phyloP scores from a whole-genome alignment of 768 basidiomycete species.

The Pilatotrama ljubarskyi region DNA sequence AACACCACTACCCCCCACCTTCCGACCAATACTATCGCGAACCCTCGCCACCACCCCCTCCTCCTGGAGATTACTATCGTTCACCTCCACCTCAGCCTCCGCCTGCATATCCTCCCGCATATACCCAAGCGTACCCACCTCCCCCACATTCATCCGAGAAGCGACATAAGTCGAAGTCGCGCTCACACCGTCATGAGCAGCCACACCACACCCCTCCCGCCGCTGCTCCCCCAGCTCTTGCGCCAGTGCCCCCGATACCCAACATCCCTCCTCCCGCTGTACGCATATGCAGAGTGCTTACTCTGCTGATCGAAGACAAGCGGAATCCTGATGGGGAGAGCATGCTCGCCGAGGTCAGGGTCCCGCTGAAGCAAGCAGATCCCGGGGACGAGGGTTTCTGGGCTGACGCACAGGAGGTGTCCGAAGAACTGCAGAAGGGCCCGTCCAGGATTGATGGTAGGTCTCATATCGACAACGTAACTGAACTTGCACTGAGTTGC shows the following conservation, averaged over 20 bases:
- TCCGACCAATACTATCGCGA: not conserved
- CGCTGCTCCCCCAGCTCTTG: not conserved
- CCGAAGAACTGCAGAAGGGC: slow-evolving; percentile 55
- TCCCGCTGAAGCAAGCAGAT: slow-evolving; percentile 52
- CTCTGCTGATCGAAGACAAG: slow-evolving; percentile 62
- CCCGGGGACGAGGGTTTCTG: slow-evolving; percentile 60
- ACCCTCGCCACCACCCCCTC: slow-evolving; percentile 2
- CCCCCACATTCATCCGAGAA: slow-evolving; percentile 8
- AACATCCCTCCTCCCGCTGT: not conserved
- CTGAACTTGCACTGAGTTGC: not conserved
- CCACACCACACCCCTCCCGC: not conserved
- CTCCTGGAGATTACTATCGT: not conserved
- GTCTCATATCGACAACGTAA: not conserved
- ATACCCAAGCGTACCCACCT: not conserved
- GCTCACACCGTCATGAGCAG: slow-evolving; percentile 4
- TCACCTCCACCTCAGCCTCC: not conserved
- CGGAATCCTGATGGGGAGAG: slow-evolving; percentile 54
- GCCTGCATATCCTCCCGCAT: not conserved
- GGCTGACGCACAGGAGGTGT: slow-evolving; percentile 69
- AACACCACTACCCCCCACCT: not conserved
- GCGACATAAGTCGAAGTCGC: slow-evolving; percentile 5
- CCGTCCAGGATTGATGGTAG: slow-evolving; percentile 72
- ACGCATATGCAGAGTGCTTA: slow-evolving; percentile 51
- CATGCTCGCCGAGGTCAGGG: slow-evolving; percentile 64
- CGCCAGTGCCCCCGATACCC: not conserved